Evolutionary conservation across 352 stramenopile genomes (phyloP).

Genomic region (Phytophthora palmivora): DNA sequence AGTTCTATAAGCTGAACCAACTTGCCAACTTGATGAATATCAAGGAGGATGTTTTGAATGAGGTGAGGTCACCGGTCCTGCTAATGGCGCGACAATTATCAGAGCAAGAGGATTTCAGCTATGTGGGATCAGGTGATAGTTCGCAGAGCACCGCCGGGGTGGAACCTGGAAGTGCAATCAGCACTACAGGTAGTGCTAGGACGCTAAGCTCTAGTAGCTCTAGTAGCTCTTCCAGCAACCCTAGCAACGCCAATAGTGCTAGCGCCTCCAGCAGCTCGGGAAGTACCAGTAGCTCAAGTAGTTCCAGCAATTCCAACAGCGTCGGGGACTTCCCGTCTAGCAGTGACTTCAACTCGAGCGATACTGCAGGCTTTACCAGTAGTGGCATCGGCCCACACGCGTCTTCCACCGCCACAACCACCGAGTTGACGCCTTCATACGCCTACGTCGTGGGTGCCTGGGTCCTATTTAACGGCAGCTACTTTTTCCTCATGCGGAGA

Average conservation of each 20-base stretch:
- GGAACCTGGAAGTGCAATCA: constrained; percentile 15
- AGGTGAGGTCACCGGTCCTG: constrained; percentile 13
- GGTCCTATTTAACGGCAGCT: constrained; percentile 61
- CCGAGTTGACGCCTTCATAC: constrained; percentile 45
- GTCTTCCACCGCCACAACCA: constrained; percentile 40
- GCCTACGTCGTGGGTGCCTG: constrained; percentile 43
- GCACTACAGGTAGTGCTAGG: background rate
- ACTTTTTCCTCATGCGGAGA: constrained; percentile 56
- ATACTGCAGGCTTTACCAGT: constrained; percentile 31
- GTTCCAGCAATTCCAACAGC: constrained; percentile 20
- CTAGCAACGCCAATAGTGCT: constrained; percentile 1
- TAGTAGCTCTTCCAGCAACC: background rate
- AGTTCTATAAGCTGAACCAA: constrained; percentile 37
- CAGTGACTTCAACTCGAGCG: constrained; percentile 28
- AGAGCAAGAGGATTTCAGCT: constrained; percentile 17
- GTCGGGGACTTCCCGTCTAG: constrained; percentile 16
- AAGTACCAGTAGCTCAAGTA: constrained; percentile 3
- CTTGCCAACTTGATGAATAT: constrained; percentile 27
- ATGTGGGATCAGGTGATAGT: constrained; percentile 16
- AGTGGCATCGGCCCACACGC: constrained; percentile 31
- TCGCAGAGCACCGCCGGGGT: constrained; percentile 6
- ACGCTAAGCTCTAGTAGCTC: constrained; percentile 1
- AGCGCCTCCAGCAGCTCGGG: constrained; percentile 1
- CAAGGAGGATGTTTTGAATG: constrained; percentile 9
- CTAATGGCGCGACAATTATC: constrained; percentile 24